Base-by-base conservation (phyloP, 2,329 filamentous ascomycete species). In the Immersiporthe knoxdaviesiana region DNA sequence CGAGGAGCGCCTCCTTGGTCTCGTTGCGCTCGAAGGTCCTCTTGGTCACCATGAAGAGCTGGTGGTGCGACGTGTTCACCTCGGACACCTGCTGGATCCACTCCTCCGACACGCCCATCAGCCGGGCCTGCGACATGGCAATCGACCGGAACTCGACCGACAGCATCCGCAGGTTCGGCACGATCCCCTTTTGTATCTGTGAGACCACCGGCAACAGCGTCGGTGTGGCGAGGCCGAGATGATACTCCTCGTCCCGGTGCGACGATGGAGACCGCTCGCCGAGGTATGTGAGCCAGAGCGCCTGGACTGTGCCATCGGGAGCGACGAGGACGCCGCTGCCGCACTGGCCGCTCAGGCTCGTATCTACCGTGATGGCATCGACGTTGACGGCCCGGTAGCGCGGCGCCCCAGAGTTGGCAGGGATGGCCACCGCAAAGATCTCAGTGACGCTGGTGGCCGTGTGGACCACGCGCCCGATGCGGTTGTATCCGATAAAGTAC, bases 31-130 rank as follows among this genome's bases (percentile, higher is more conserved):
- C 70, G 18, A 90, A 90, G 0, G 88, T 89, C 61, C 97, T 91
- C 82, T 99, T 99, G 75, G 93, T 91, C 39, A 99, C 93, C 92
- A 99, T 97, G 84, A 99, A 99, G 50, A 99, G 88, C 81, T 99
- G 96, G 77, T 99, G 96, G 69, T 94, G 92, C 64, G 96, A 91
- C 52, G 93, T 92, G 79, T 99, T 97, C 72, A 93, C 93, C 73
- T 90, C 85, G 66, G 96, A 70, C 5, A 72, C 95, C 79, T 93
- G 92, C 74, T 92, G 87, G 75, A 99, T 97, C 96, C 95, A 98
- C 72, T 97, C 91, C 75, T 98, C 94, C 0, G 92, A 93, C 1
- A 98, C 93, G 12, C 96, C 96, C 94, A 99, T 98, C 73, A 98
- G 93, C 50, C 94, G 91, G 21, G 93, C 95, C 81, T 99, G 96